Evolutionary conservation across 2,329 filamentous ascomycete species (phyloP).

Genomic region (Fonsecaea erecta): DNA sequence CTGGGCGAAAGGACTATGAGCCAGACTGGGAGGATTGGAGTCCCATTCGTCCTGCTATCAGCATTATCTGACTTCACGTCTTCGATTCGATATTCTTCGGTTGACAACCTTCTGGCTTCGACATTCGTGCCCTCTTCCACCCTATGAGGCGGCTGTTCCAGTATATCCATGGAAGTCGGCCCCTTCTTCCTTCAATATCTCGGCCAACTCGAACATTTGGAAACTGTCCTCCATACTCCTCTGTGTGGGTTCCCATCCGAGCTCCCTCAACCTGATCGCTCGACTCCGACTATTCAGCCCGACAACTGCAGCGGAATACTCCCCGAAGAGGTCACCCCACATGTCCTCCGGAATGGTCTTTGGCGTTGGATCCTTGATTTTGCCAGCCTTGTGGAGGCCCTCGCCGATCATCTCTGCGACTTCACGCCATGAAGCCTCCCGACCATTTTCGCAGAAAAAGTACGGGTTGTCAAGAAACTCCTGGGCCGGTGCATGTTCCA

Average conservation of each 20-base stretch:
- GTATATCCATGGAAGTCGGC: neutral
- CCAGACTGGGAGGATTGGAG: neutral
- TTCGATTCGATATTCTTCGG: neutral
- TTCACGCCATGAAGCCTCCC: constrained; percentile 52
- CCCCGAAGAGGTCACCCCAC: constrained; percentile 50
- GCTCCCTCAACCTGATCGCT: constrained; percentile 48
- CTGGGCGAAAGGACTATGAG: neutral
- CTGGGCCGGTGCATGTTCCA: constrained; percentile 45
- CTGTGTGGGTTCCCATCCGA: constrained; percentile 54
- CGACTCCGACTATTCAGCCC: constrained; percentile 52
- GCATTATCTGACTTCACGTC: neutral
- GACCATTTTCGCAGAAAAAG: constrained; percentile 55
- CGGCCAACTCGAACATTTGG: constrained; percentile 47
- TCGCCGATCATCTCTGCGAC: constrained; percentile 47
- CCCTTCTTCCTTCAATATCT: constrained; percentile 26
- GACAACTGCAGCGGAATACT: constrained; percentile 44
- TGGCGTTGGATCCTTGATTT: constrained; percentile 45
- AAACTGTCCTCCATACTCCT: constrained; percentile 49
- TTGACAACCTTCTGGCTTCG: neutral
- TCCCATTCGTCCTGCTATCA: neutral
- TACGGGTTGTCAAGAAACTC: constrained; percentile 52
- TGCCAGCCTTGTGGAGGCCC: constrained; percentile 46
- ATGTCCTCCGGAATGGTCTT: constrained; percentile 45
- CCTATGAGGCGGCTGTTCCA: constrained; percentile 5
- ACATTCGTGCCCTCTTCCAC: neutral